Conservation (phyloP, 1,284 basidiomycete genomes). For the Ustilago nuda region DNA sequence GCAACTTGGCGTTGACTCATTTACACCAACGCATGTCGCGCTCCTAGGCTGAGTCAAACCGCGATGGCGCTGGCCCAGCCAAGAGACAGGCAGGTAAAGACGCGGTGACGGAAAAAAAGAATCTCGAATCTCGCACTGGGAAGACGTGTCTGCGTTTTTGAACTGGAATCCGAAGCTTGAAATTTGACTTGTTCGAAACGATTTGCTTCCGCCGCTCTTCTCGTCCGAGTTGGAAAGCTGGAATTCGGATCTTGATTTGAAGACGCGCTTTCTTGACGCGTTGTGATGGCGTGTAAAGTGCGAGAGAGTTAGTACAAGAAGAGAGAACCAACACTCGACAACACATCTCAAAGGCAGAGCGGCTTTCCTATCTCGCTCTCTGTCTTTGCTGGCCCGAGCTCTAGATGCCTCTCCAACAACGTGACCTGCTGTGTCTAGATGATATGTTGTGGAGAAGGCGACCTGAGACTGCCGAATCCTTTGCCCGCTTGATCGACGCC, state of each 20-base stretch:
- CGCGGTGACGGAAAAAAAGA: not conserved
- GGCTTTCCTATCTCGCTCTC: not conserved
- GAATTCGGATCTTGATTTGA: not conserved
- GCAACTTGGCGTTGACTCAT: conserved; percentile 27
- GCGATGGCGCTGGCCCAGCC: not conserved
- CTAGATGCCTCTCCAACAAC: not conserved
- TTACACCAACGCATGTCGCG: conserved; percentile 19
- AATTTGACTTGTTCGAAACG: not conserved
- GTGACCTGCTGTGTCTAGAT: not conserved
- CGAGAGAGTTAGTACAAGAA: not conserved
- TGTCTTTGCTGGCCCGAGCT: not conserved
- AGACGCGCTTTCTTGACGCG: conserved; percentile 3
- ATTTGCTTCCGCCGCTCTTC: not conserved
- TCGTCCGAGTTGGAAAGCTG: not conserved
- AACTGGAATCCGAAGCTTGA: not conserved
- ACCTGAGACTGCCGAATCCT: not conserved
- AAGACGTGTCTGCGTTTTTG: no score
- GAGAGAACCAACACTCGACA: not conserved
- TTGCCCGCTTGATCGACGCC: not conserved
- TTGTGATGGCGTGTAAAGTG: conserved; percentile 6
- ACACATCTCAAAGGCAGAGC: not conserved
- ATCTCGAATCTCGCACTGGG: not conserved
- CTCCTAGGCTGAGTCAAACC: conserved; percentile 2
- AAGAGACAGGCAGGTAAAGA: not conserved
- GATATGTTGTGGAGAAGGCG: not conserved